phyloP scores from a whole-genome alignment of 768 basidiomycete genomes.

The Psilocybe subaeruginosa region DNA sequence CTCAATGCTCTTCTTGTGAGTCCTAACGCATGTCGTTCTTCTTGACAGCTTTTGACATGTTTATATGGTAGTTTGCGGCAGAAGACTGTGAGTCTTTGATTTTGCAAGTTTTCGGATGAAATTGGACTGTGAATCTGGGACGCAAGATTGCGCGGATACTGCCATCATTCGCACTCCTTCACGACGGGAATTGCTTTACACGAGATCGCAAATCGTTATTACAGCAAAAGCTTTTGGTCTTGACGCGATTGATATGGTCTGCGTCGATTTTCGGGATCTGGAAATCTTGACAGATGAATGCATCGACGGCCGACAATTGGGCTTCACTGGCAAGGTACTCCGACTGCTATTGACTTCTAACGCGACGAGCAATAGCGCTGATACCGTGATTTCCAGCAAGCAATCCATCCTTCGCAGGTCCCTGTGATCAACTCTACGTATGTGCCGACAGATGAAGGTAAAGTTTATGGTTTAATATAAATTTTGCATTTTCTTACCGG shows the following conservation, averaged over 20 bases:
- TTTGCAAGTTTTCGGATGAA: background rate
- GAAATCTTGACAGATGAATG: slow-evolving; percentile 74
- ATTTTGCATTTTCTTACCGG: background rate
- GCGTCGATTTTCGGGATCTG: slow-evolving; percentile 82
- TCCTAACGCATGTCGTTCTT: background rate
- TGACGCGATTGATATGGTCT: slow-evolving; percentile 93
- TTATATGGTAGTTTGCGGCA: slow-evolving; percentile 75
- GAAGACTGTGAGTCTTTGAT: slow-evolving; percentile 75
- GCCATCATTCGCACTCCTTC: slow-evolving; percentile 77
- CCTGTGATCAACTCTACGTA: slow-evolving; percentile 77
- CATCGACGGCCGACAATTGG: slow-evolving; percentile 75
- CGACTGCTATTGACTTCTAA: background rate
- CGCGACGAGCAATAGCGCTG: background rate
- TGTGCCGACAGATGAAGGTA: slow-evolving; percentile 74
- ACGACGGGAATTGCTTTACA: slow-evolving; percentile 77
- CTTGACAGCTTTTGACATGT: background rate
- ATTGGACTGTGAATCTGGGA: background rate
- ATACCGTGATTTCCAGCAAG: slow-evolving; percentile 63
- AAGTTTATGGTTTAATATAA: slow-evolving; percentile 4
- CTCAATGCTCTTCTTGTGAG: slow-evolving; percentile 71
- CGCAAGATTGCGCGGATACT: slow-evolving; percentile 86
- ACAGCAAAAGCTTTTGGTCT: slow-evolving; percentile 84
- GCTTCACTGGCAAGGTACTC: slow-evolving; percentile 88
- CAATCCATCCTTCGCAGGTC: slow-evolving; percentile 89
- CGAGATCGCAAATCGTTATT: slow-evolving; percentile 81